Conservation (phyloP, 768 basidiomycete species). For the Suillus tomentosus region DNA sequence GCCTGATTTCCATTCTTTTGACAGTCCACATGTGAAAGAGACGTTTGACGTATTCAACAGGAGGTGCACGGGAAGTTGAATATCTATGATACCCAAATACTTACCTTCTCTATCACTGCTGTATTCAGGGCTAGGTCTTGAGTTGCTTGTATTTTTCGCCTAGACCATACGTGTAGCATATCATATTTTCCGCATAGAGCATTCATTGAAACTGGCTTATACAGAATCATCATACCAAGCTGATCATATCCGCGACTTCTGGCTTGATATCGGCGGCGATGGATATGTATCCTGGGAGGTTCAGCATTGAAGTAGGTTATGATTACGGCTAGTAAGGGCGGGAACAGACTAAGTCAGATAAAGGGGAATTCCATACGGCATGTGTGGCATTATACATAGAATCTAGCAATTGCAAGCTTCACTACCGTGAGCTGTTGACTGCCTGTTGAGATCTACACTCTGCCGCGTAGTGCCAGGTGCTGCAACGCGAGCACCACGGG, state of each 20-base stretch:
- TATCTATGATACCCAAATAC: background rate
- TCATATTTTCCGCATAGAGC: background rate
- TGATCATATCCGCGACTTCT: background rate
- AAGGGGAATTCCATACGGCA: conserved; percentile 10
- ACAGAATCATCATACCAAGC: background rate
- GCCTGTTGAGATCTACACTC: conserved; percentile 84
- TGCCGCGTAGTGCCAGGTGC: conserved; percentile 51
- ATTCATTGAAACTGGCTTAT: background rate
- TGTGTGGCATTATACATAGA: conserved; percentile 6
- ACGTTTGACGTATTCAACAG: conserved; percentile 19
- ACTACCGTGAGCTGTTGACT: conserved; percentile 47
- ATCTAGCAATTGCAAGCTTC: conserved; percentile 79
- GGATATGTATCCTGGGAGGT: conserved; percentile 24
- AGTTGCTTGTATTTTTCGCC: background rate
- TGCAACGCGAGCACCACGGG: conserved; percentile 52
- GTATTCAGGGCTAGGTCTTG: background rate
- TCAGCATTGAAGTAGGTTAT: conserved; percentile 31
- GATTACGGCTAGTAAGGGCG: conserved; percentile 31
- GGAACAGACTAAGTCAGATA: conserved; percentile 17
- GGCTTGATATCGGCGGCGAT: background rate
- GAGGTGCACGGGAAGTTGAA: conserved; percentile 1
- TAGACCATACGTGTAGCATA: background rate
- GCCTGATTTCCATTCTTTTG: conserved; percentile 25
- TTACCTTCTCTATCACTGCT: background rate
- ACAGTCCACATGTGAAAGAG: conserved; percentile 31